Evolutionary conservation across 331 rosid species (phyloP).

Genomic region (Quercus tomentella): DNA sequence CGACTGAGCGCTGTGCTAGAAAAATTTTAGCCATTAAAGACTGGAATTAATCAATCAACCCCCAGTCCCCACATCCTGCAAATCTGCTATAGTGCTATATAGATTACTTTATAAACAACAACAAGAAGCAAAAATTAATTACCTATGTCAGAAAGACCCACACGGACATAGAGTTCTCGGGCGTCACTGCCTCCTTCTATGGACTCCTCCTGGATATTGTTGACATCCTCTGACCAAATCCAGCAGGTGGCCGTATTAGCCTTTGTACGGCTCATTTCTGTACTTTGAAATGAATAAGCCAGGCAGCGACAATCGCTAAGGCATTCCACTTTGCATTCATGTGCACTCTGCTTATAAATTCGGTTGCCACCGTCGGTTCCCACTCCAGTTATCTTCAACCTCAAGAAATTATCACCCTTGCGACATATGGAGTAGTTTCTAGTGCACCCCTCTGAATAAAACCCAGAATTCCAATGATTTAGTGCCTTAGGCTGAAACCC

Average conservation of each 20-base stretch:
- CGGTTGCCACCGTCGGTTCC: background rate
- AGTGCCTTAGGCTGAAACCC: constrained; percentile 35
- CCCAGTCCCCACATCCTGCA: no score
- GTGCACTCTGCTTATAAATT: background rate
- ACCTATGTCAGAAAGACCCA: background rate
- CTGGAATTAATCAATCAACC: no score
- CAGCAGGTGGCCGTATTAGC: background rate
- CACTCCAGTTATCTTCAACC: background rate
- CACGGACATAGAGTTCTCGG: background rate
- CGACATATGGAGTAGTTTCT: background rate
- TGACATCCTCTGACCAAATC: constrained; percentile 8
- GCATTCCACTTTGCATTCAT: background rate
- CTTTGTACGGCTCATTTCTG: no score
- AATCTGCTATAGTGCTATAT: no score
- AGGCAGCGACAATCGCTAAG: background rate
- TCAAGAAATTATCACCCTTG: background rate
- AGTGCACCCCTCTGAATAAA: constrained; percentile 28
- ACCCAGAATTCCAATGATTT: constrained; percentile 26
- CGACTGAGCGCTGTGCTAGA: no score
- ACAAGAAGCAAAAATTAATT: no score
- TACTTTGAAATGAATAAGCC: constrained; percentile 18
- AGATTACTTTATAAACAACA: no score
- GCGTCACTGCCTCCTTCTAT: no score
- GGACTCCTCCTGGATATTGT: background rate
- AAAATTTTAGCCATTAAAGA: no score